Evolutionary conservation across 1,284 basidiomycete species (phyloP).

Genomic region (Stygiomarasmius scandens): DNA sequence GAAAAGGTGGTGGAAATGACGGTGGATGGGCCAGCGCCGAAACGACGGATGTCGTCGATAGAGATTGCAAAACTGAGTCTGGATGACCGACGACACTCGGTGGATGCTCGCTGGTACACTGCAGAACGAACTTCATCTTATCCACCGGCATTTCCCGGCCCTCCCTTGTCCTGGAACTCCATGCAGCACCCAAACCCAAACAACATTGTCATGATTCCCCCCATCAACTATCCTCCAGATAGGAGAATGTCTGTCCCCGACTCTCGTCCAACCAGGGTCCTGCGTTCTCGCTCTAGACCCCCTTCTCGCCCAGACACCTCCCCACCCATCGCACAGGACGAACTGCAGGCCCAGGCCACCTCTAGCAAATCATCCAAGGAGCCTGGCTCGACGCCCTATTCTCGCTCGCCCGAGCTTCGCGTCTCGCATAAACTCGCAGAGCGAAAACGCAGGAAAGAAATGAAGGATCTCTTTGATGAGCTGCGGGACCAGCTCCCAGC

Average conservation of each 20-base stretch:
- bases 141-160: conserved; percentile 58
- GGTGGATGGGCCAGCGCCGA: conserved; percentile 68
- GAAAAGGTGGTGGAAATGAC: conserved; percentile 51
- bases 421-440: conserved; percentile 95
- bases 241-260: conserved; percentile 76
- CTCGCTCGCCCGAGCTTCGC: conserved; percentile 89
- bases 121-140: conserved; percentile 54
- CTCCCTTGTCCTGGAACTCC: conserved; percentile 63
- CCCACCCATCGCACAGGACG: conserved; percentile 18
- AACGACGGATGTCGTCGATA: conserved; percentile 78
- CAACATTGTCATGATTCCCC: conserved; percentile 48
- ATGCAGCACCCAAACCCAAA: conserved; percentile 28
- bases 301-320: conserved; percentile 71
- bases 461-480: conserved; percentile 97
- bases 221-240: conserved; percentile 60
- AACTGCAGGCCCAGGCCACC: conserved; percentile 27
- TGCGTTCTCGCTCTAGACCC: conserved; percentile 71
- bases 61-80: conserved; percentile 75
- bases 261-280: conserved; percentile 52
- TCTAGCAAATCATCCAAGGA: conserved; percentile 42
- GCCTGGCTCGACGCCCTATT: conserved; percentile 76
- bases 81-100: conserved; percentile 74
- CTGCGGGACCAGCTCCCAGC: conserved; percentile 87
- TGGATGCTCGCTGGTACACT: conserved; percentile 61
- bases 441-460: conserved; percentile 92